phyloP scores from a whole-genome alignment of 352 stramenopile species.

The Phytophthora parvispora region DNA sequence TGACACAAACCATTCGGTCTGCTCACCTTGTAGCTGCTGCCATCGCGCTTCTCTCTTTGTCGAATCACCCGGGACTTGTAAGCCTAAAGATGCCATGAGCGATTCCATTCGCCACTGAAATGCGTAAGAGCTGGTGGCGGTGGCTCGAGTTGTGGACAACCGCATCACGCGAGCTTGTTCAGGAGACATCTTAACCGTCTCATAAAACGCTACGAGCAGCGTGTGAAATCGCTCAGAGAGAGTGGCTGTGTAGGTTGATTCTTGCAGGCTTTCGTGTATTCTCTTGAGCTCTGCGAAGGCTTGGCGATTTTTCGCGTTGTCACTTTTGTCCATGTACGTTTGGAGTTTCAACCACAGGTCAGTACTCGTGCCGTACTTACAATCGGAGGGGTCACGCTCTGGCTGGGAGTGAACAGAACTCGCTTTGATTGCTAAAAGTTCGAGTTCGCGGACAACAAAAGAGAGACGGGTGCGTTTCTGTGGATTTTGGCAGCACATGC shows the following conservation, averaged over 20 bases:
- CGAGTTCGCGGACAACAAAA: not conserved
- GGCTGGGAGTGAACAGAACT: not conserved
- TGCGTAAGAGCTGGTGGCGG: not conserved
- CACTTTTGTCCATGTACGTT: not conserved
- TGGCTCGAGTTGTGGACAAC: not conserved
- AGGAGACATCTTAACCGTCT: not conserved
- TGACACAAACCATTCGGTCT: not conserved
- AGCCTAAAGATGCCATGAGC: not conserved
- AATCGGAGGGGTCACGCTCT: not conserved
- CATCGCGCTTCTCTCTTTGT: not conserved
- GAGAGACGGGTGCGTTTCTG: not conserved
- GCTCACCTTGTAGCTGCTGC: not conserved
- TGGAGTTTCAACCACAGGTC: not conserved
- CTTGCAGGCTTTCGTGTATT: not conserved
- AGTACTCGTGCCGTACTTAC: not conserved
- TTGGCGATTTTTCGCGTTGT: not conserved
- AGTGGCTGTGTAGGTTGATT: not conserved
- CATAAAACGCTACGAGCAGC: not conserved
- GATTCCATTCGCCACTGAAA: not conserved
- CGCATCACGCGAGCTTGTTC: not conserved
- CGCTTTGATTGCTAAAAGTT: not conserved
- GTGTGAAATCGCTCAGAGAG: not conserved
- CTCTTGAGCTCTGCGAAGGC: not conserved
- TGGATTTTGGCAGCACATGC: slow-evolving; percentile 8
- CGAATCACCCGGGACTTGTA: not conserved